Conservation (phyloP, 2,329 filamentous ascomycete genomes). For the Cladosporium sp. region DNA sequence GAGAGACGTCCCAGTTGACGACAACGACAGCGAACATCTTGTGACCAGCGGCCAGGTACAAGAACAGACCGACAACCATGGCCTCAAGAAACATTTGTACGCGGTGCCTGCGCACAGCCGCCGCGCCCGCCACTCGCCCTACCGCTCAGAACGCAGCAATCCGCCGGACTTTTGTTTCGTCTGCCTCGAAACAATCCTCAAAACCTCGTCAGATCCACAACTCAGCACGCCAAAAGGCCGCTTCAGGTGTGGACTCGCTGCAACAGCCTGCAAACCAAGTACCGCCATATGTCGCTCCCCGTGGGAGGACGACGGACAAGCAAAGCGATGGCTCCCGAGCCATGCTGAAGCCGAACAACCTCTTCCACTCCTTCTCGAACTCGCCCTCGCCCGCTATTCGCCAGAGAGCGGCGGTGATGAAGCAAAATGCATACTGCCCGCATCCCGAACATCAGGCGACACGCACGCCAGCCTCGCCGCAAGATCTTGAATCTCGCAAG, state of each 20-base stretch:
- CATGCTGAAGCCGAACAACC: constrained; percentile 26
- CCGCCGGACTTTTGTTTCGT: constrained; percentile 20
- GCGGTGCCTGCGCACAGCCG: constrained; percentile 21
- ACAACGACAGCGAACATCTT: background rate
- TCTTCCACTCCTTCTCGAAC: constrained; percentile 87
- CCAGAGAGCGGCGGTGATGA: constrained; percentile 82
- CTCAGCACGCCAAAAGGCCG: constrained; percentile 19
- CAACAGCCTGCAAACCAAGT: constrained; percentile 8
- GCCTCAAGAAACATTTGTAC: constrained; percentile 24
- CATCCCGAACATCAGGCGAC: constrained; percentile 82
- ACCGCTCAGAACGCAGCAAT: constrained; percentile 12
- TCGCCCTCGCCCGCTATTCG: constrained; percentile 88
- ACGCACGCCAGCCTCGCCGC: constrained; percentile 59
- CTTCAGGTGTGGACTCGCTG: constrained; percentile 16
- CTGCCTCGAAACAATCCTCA: constrained; percentile 18
- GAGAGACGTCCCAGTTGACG: constrained; percentile 1
- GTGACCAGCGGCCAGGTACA: background rate
- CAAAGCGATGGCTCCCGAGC: background rate
- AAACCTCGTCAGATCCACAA: constrained; percentile 21
- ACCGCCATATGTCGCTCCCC: background rate
- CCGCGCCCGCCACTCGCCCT: constrained; percentile 9
- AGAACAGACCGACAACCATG: constrained; percentile 15
- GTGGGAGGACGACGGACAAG: constrained; percentile 9
- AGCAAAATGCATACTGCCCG: constrained; percentile 87
- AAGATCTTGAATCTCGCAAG: constrained; percentile 60